Percentiles rank a stretch among this genome's conserved stretches.
Conservation (phyloP, 2,329 filamentous ascomycete species). For the Fusarium sp. region DNA sequence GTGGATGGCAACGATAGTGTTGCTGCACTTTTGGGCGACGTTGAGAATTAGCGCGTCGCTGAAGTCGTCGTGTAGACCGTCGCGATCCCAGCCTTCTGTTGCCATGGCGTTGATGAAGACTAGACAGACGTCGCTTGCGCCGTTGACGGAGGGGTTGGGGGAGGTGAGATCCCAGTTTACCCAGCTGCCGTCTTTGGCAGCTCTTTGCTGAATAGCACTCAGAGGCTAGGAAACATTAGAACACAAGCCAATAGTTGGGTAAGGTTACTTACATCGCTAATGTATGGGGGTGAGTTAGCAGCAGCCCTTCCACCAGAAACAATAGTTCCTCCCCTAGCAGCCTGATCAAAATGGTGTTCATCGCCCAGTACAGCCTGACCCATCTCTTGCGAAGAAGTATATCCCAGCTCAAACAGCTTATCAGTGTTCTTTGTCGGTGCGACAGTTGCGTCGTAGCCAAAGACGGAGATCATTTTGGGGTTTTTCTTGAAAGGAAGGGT, state of each 20-base stretch:
- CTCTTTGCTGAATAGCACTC: slow-evolving; percentile 62
- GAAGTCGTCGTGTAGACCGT: slow-evolving; percentile 74
- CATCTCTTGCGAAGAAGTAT: slow-evolving; percentile 60
- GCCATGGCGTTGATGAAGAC: slow-evolving; percentile 85
- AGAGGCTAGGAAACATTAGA: slow-evolving; percentile 28
- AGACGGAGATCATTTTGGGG: slow-evolving; percentile 66
- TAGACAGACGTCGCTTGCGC: slow-evolving; percentile 70
- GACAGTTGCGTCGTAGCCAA: slow-evolving; percentile 72
- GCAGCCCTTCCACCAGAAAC: slow-evolving; percentile 64
- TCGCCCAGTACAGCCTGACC: slow-evolving; percentile 56
- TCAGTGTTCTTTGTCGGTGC: slow-evolving; percentile 61
- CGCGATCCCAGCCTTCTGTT: slow-evolving; percentile 78
- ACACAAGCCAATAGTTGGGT: fast-evolving
- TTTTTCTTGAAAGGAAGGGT: slow-evolving; percentile 70
- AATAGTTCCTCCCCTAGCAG: slow-evolving; percentile 63
- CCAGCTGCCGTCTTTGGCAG: slow-evolving; percentile 64
- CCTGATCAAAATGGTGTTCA: slow-evolving; percentile 59
- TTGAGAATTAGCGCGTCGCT: slow-evolving; percentile 69
- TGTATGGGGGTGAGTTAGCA: slow-evolving; percentile 62
- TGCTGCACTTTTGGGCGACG: slow-evolving; percentile 63
- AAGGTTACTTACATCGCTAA: slow-evolving; percentile 54
- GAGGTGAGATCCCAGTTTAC: slow-evolving; percentile 61
- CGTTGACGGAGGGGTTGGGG: slow-evolving; percentile 50
- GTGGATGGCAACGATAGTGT: slow-evolving; percentile 73
- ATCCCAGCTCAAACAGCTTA: slow-evolving; percentile 57